Conservation (phyloP, 2,329 filamentous ascomycete species). For the Ophiostoma piceae region DNA sequence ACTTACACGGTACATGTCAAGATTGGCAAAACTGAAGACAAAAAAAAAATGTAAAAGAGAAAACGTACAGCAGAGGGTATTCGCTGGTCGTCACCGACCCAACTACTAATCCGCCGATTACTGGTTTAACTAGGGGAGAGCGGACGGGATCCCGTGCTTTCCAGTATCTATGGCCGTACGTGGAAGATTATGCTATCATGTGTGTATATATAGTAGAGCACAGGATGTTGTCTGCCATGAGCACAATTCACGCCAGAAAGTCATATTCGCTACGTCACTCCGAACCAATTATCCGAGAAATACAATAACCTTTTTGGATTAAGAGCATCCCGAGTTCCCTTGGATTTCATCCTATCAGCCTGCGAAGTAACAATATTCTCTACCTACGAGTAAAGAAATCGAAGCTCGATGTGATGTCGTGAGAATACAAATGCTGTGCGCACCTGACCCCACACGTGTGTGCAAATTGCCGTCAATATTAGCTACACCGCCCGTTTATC, state of each 20-base stretch:
- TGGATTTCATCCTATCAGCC: too few species aligned
- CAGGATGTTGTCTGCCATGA: not conserved
- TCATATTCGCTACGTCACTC: not conserved
- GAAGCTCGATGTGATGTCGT: not conserved
- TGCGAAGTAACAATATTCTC: too few species aligned
- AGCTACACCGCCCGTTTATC: not conserved
- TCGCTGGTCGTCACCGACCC: constrained; percentile 23
- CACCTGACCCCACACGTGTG: not conserved
- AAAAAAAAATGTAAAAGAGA: not conserved
- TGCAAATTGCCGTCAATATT: not conserved
- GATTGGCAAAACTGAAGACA: too few species aligned
- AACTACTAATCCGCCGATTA: constrained; percentile 21
- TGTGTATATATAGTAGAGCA: not conserved
- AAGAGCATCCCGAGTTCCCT: too few species aligned
- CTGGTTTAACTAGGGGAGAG: constrained; percentile 21
- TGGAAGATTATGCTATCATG: not conserved
- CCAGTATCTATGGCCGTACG: constrained; percentile 18
- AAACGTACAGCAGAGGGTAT: constrained; percentile 22
- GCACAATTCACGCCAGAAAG: not conserved
- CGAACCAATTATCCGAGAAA: too few species aligned
- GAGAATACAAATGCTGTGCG: not conserved
- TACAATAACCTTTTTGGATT: too few species aligned
- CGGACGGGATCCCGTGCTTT: constrained; percentile 23
- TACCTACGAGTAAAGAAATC: too few species aligned
- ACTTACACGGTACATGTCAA: too few species aligned